Conservation (phyloP, 805 yeast species). For the Metschnikowia santaceciliae region DNA sequence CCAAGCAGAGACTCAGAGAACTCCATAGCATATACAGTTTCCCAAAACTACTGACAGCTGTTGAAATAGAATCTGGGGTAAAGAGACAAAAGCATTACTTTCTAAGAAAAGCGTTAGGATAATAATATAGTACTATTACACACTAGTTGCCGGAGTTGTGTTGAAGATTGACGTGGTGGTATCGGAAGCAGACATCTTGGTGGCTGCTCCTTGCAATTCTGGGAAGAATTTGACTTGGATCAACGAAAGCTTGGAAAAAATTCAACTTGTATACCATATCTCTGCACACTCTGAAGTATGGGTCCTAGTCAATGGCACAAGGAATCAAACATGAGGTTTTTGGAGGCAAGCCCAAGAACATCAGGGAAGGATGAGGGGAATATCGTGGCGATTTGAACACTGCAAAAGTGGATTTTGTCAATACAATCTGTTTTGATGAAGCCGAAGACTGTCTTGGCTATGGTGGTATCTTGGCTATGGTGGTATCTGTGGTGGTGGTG, state of each 20-base stretch:
- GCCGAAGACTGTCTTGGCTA: conserved; percentile 85
- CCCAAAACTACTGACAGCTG: too few species aligned
- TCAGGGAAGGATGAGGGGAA: conserved; percentile 70
- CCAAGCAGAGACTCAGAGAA: too few species aligned
- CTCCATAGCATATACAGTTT: too few species aligned
- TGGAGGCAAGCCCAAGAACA: conserved; percentile 76
- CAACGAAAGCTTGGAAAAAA: too few species aligned
- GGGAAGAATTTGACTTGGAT: too few species aligned
- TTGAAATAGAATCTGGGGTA: too few species aligned
- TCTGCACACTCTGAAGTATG: conserved; percentile 25
- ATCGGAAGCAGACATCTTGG: too few species aligned
- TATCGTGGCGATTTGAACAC: conserved; percentile 87
- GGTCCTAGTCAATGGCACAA: conserved; percentile 99
- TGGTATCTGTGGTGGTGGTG: conserved; percentile 42
- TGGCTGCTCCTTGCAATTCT: too few species aligned
- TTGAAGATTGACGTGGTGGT: conserved; percentile 31
- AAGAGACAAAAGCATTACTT: too few species aligned
- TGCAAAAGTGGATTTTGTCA: conserved; percentile 92
- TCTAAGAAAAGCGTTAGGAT: too few species aligned
- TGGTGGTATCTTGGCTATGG: conserved; percentile 45
- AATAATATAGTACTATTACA: too few species aligned
- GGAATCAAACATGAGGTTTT: conserved; percentile 97
- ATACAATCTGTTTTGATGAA: conserved; percentile 92
- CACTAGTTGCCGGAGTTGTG: conserved; percentile 4
- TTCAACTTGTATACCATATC: too few species aligned